These are phyloP conservation scores for Logfia minima DNA, from an alignment of 129 eudicot species.

Conservation along the genomic window DNA sequence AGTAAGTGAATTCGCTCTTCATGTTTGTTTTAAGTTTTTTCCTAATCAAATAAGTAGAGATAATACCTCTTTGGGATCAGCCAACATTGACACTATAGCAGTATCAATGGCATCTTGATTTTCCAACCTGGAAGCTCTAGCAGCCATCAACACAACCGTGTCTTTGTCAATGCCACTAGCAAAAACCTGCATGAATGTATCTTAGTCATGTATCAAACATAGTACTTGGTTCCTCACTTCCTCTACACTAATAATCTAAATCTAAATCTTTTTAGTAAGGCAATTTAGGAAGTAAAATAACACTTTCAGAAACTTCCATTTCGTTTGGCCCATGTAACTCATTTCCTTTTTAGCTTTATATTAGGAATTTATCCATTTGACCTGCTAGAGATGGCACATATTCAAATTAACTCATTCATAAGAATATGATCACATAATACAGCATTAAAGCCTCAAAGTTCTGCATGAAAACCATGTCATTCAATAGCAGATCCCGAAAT, in stretches of 20 bases:
- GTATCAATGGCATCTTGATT: slow-evolving; percentile 73
- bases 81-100: slow-evolving; percentile 56
- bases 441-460: too few relatives aligned
- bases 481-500: background rate
- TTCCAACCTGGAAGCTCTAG: slow-evolving; percentile 64
- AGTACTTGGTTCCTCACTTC: background rate
- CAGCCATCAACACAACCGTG: slow-evolving; percentile 66
- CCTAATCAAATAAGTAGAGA: background rate
- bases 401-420: background rate
- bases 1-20: background rate
- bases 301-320: too few relatives aligned
- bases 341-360: background rate
- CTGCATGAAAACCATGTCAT: background rate
- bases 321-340: too few relatives aligned
- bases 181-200: slow-evolving; percentile 43
- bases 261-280: background rate
- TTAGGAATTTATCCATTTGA: background rate
- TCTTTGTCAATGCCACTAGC: slow-evolving; percentile 55
- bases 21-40: background rate
- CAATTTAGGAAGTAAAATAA: background rate
- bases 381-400: background rate
- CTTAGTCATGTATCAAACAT: background rate
- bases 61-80: slow-evolving; percentile 60
- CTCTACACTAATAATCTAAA: background rate
- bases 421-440: too few relatives aligned